Evolutionary conservation across 495 filamentous ascomycete species (phyloP).

Genomic region (Aspergillus homomorphus): DNA sequence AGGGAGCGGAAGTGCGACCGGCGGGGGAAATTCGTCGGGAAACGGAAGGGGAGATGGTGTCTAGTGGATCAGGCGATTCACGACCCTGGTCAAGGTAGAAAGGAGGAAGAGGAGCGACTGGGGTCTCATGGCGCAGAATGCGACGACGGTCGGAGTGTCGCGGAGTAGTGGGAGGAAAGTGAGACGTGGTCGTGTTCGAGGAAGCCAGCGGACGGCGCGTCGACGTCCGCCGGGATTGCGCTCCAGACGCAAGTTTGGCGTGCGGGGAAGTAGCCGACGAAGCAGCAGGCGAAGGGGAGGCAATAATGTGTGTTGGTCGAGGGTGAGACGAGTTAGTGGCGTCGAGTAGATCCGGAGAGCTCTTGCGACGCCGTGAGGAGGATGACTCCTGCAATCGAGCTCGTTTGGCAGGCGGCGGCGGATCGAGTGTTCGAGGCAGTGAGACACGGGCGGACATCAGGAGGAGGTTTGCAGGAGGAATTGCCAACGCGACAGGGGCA

Average conservation of each 20-base stretch:
- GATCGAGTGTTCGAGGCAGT: conserved; percentile 25
- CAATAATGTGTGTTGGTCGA: conserved; percentile 5
- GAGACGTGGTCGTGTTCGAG: conserved; percentile 18
- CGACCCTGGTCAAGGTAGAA: conserved; percentile 6
- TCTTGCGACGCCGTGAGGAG: conserved; percentile 31
- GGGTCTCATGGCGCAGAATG: conserved; percentile 22
- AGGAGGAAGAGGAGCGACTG: conserved; percentile 9
- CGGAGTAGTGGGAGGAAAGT: conserved; percentile 21
- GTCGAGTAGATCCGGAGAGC: conserved; percentile 42
- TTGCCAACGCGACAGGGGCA: background rate
- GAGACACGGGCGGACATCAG: conserved; percentile 40
- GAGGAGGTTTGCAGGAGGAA: background rate
- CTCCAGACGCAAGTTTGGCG: background rate
- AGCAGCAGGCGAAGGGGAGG: background rate
- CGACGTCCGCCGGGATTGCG: conserved; percentile 12
- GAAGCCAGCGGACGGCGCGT: conserved; percentile 25
- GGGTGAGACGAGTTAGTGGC: conserved; percentile 19
- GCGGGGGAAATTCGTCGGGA: background rate
- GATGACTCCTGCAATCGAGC: conserved; percentile 23
- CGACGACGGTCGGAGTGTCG: conserved; percentile 21
- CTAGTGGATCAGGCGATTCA: conserved; percentile 8
- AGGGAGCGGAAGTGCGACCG: conserved; percentile 11
- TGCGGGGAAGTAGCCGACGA: background rate
- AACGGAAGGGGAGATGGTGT: conserved; percentile 2
- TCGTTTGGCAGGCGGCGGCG: conserved; percentile 31